phyloP scores from a whole-genome alignment of 805 yeast species.

The Nakazawaea wickerhamii region DNA sequence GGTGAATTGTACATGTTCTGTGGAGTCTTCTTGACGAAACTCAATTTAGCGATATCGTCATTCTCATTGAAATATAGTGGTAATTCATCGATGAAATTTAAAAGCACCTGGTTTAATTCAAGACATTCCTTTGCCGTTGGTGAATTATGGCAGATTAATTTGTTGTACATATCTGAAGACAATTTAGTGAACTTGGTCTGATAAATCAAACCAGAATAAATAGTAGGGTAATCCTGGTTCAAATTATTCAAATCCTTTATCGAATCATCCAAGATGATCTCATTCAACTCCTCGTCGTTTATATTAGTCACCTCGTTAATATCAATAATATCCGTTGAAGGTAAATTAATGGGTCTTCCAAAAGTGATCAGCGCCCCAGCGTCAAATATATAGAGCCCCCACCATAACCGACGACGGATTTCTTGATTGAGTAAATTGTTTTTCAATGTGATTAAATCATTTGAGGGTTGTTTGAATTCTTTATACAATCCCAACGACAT shows the following conservation, averaged over 20 bases:
- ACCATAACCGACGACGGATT: slow-evolving; percentile 58
- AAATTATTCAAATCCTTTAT: slow-evolving; percentile 15
- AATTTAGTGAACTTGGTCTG: slow-evolving; percentile 45
- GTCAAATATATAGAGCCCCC: slow-evolving; percentile 61
- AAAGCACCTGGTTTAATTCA: slow-evolving; percentile 38
- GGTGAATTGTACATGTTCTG: slow-evolving; percentile 18
- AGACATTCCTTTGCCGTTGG: slow-evolving; percentile 46
- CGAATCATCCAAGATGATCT: slow-evolving; percentile 19
- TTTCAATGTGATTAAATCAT: slow-evolving; percentile 17
- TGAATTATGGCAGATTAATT: slow-evolving; percentile 39
- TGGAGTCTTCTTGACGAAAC: slow-evolving; percentile 21
- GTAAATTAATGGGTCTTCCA: slow-evolving; percentile 58
- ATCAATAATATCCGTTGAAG: slow-evolving; percentile 40
- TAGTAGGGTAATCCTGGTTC: slow-evolving; percentile 39
- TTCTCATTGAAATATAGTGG: slow-evolving; percentile 46
- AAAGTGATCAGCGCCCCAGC: slow-evolving; percentile 59
- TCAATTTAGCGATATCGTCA: slow-evolving; percentile 23
- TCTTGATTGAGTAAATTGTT: slow-evolving; percentile 42
- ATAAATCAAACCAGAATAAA: slow-evolving; percentile 53
- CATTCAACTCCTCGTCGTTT: slow-evolving; percentile 35
- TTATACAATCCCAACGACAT: slow-evolving; percentile 57
- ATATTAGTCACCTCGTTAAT: slow-evolving; percentile 46
- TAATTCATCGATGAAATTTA: slow-evolving; percentile 32
- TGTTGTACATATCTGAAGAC: slow-evolving; percentile 44
- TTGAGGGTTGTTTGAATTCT: slow-evolving; percentile 36